phyloP scores from a whole-genome alignment of 768 basidiomycete genomes.

The Pisolithus marmoratus region DNA sequence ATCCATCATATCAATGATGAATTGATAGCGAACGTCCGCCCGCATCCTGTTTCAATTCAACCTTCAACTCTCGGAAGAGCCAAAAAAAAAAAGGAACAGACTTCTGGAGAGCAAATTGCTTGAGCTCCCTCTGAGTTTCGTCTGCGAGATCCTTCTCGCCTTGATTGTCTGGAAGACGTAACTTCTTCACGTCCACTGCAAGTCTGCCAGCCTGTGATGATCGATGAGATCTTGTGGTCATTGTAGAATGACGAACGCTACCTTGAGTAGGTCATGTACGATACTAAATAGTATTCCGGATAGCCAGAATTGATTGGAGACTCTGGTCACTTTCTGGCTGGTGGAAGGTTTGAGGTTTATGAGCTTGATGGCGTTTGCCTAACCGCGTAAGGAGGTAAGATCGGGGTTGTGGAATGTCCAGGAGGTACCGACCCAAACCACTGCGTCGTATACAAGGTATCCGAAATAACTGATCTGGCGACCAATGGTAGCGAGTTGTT shows the following conservation, averaged over 20 bases:
- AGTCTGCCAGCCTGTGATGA: slow-evolving; percentile 50
- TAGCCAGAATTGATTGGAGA: slow-evolving; percentile 83
- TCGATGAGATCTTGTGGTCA: neutral
- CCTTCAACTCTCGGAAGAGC: neutral
- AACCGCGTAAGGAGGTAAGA: slow-evolving; percentile 1
- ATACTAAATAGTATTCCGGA: slow-evolving; percentile 82
- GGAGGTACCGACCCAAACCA: slow-evolving; percentile 69
- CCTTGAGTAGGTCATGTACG: slow-evolving; percentile 64
- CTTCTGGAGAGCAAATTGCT: slow-evolving; percentile 51
- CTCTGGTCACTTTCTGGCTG: slow-evolving; percentile 52
- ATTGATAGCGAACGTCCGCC: slow-evolving; percentile 65
- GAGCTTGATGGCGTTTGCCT: slow-evolving; percentile 68
- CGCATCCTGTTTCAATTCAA: slow-evolving; percentile 39
- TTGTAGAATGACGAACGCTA: slow-evolving; percentile 17
- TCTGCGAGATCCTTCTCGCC: slow-evolving; percentile 65
- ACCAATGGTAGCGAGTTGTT: slow-evolving; percentile 74
- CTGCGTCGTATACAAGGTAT: slow-evolving; percentile 75
- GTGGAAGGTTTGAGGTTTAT: slow-evolving; percentile 55
- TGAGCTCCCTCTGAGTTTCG: slow-evolving; percentile 61
- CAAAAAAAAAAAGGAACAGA: slow-evolving; percentile 25
- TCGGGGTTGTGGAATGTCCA: neutral
- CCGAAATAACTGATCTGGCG: slow-evolving; percentile 87
- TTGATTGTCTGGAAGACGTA: slow-evolving; percentile 40
- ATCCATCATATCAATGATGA: slow-evolving; percentile 81
- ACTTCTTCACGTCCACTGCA: slow-evolving; percentile 50